Percentiles rank a stretch among this genome's conserved stretches.
These are phyloP conservation scores for Pythium biforme DNA, from an alignment of 352 stramenopile species.

Conservation along the genomic window DNA sequence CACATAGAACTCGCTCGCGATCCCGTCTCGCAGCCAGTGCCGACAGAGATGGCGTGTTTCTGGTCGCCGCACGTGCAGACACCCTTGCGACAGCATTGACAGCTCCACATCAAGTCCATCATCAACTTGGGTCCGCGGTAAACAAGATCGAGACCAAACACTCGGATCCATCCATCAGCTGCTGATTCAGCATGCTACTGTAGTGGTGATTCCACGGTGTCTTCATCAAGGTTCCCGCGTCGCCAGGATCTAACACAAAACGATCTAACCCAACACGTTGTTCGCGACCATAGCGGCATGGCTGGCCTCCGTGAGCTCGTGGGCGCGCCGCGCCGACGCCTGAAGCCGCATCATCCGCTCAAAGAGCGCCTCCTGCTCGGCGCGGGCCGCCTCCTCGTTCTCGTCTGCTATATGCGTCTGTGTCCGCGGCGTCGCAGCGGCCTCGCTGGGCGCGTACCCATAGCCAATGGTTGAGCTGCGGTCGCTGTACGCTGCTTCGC, in stretches of 20 bases:
- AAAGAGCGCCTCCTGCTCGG: constrained; percentile 15
- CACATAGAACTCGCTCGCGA: background rate
- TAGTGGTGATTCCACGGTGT: too few relatives aligned
- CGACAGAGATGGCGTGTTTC: background rate
- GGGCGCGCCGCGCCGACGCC: constrained; percentile 6
- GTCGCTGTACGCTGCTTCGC: background rate
- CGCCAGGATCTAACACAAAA: background rate
- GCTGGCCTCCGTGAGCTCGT: constrained; percentile 15
- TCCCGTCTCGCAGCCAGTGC: background rate
- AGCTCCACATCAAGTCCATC: background rate
- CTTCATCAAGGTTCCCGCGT: too few relatives aligned
- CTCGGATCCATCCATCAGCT: background rate
- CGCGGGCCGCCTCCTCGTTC: background rate
- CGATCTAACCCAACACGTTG: background rate
- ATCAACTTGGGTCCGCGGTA: background rate
- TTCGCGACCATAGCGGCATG: constrained; percentile 1
- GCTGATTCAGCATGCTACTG: too few relatives aligned
- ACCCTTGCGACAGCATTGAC: background rate
- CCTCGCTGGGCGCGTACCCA: background rate
- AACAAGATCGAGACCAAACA: background rate
- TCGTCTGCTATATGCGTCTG: background rate
- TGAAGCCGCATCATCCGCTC: constrained; percentile 14
- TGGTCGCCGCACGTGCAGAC: too few relatives aligned
- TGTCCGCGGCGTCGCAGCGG: background rate
- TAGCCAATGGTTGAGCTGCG: background rate